Base-by-base conservation (phyloP, 1,284 basidiomycete genomes). In the Ceratobasidium sp. region DNA sequence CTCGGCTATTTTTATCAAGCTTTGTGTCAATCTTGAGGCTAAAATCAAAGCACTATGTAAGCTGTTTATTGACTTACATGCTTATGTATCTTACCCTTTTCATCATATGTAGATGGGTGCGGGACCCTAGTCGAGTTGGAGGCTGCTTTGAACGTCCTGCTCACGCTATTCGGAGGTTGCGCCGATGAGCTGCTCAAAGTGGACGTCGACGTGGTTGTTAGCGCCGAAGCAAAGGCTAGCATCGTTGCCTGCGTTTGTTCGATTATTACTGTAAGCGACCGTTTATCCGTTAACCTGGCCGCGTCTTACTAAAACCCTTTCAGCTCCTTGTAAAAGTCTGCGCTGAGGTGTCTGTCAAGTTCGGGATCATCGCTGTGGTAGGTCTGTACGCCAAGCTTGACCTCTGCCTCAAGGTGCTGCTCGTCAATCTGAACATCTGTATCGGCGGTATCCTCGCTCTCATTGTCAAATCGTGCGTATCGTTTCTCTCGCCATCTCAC, bases 271-370 rank as follows among this genome's bases (percentile, higher is more conserved):
- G 75, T 77, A 40, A 26, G 72, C 55, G 7, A 53, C 39, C 49
- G 15, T 18, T 18, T 49, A 55, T 51, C 18, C n/a, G 12, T 20
- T 51, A 44, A 28, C 15, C 15, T 28, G 15, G 44, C 51, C 28
- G 3, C 44, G 26, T 53, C 44, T 64, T 53, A 42, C 6, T 26
- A 5, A 28, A 28, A 13, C 18, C 7, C 26, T 20, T 39, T 44
- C 53, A 77, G 75, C 75, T 77, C n/a, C 63, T 77, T 33, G 75
- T 58, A 1, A 20, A 58, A n/a, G 64, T 68, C 55, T 60, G 51
- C 55, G 64, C 26, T n/a, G n/a, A 55, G 12, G 64, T 77, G 18
- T 58, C 63, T n/a, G 39, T 60, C 26, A 77, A 77, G 53, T 64
- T 70, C 20, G 68, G 68, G 10, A 40, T 70, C 68, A 15, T 23